Evolutionary conservation across 2,329 filamentous ascomycete genomes (phyloP).

Genomic region (Bretziella fagacearum): DNA sequence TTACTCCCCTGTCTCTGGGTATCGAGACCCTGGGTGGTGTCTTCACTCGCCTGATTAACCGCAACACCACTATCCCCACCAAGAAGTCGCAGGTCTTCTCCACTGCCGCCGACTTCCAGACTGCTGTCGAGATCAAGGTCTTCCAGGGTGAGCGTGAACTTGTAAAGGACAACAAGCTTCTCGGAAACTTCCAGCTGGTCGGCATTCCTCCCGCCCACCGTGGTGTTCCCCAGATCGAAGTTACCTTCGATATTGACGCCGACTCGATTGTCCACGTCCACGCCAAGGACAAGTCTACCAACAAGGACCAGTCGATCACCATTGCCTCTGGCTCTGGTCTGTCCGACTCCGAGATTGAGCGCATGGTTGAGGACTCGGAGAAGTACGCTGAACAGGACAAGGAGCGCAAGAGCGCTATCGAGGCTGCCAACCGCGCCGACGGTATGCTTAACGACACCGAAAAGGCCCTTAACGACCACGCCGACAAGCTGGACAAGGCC

Average conservation of each 20-base stretch:
- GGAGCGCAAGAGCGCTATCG: constrained; percentile 89
- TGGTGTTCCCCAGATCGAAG: constrained; percentile 90
- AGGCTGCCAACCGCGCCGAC: constrained; percentile 94
- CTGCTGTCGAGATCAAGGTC: constrained; percentile 97
- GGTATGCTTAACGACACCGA: constrained; percentile 93
- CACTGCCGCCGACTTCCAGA: constrained; percentile 95
- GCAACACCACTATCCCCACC: constrained; percentile 97
- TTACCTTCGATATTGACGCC: constrained; percentile 97
- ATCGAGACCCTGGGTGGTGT: constrained; percentile 97
- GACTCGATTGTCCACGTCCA: constrained; percentile 96
- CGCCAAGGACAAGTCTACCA: constrained; percentile 97
- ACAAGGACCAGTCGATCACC: constrained; percentile 99
- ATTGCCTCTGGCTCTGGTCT: constrained; percentile 96
- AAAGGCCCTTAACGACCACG: constrained; percentile 92
- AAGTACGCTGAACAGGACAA: constrained; percentile 90
- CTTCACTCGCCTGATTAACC: constrained; percentile 95
- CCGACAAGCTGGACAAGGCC: constrained; percentile 90
- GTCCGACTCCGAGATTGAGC: constrained; percentile 83
- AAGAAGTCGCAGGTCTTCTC: constrained; percentile 99
- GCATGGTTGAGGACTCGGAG: constrained; percentile 96
- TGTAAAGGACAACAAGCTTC: constrained; percentile 93
- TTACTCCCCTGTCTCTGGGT: constrained; percentile 89
- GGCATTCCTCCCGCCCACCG: constrained; percentile 92
- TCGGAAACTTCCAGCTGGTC: constrained; percentile 98
- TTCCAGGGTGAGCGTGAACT: constrained; percentile 99